Percentiles rank a stretch among this genome's conserved stretches.
Conservation (phyloP, 352 stramenopile genomes). For the Phytophthora brassicae region DNA sequence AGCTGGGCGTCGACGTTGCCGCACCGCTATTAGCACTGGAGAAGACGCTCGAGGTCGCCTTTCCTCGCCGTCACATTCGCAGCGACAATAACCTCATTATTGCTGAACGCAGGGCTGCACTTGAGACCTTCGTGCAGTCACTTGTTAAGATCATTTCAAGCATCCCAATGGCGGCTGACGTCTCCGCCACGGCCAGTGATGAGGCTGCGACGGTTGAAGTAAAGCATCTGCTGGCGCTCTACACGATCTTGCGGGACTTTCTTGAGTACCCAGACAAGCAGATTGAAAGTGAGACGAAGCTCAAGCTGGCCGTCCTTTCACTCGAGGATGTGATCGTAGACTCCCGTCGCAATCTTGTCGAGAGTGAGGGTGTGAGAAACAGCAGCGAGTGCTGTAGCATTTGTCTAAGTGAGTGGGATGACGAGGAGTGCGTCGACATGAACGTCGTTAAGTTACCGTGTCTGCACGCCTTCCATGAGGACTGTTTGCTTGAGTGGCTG, state of each 20-base stretch:
- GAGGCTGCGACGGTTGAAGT: conserved; percentile 22
- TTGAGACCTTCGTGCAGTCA: conserved; percentile 80
- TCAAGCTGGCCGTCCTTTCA: conserved; percentile 79
- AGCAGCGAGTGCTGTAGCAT: conserved; percentile 83
- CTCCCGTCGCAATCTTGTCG: conserved; percentile 63
- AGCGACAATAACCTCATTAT: conserved; percentile 77
- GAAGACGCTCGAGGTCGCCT: conserved; percentile 47
- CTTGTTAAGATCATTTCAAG: conserved; percentile 82
- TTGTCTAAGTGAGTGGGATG: conserved; percentile 79
- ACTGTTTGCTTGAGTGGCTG: conserved; percentile 87
- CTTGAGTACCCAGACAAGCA: conserved; percentile 85
- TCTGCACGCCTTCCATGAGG: conserved; percentile 84
- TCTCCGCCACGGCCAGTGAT: background rate
- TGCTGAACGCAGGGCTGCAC: conserved; percentile 58
- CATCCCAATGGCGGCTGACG: conserved; percentile 54
- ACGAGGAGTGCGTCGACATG: conserved; percentile 79
- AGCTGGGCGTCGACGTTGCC: conserved; percentile 14
- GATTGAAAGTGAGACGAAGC: conserved; percentile 83
- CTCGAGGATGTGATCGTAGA: conserved; percentile 83
- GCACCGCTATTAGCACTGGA: conserved; percentile 50
- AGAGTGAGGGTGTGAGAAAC: conserved; percentile 42
- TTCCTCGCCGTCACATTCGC: conserved; percentile 76
- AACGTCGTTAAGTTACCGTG: conserved; percentile 86
- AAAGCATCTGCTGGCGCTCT: conserved; percentile 59
- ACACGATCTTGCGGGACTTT: conserved; percentile 79